Percentiles rank a stretch among this genome's conserved stretches.
phyloP scores from a whole-genome alignment of 139 green algal genomes.

The Edaphochlamys debaryana region DNA sequence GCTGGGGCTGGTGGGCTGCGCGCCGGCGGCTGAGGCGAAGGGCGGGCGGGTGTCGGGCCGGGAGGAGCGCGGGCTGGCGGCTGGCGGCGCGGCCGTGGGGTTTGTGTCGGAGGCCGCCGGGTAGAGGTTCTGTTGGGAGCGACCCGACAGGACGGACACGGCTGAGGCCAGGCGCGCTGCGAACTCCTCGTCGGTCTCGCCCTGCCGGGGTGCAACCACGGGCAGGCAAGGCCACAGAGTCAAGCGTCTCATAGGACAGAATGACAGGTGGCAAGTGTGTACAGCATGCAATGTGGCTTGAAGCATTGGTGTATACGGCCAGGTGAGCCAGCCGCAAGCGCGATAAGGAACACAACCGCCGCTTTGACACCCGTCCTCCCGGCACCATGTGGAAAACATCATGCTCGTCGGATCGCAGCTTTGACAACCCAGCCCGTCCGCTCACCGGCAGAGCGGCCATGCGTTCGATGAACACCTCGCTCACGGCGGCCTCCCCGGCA shows the following conservation, averaged over 20 bases:
- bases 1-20: too few species aligned
- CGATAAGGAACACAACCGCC: not conserved
- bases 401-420: too few species aligned
- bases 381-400: too few species aligned
- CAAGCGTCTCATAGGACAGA: not conserved
- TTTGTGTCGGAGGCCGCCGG: not conserved
- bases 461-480: not conserved
- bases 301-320: not conserved
- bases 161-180: slow-evolving; percentile 18
- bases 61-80: too few species aligned
- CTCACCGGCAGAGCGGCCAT: slow-evolving; percentile 34
- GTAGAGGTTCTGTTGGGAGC: not conserved
- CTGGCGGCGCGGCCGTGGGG: too few species aligned
- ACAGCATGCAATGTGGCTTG: too few species aligned
- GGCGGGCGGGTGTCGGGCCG: too few species aligned
- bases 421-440: not conserved
- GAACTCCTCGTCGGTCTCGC: slow-evolving; percentile 39
- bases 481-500: not conserved
- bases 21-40: too few species aligned
- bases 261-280: not conserved
- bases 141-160: not conserved
- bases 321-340: not conserved
- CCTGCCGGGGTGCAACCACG: not conserved
- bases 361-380: not conserved
- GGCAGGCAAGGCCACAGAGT: not conserved